Evolutionary conservation across 139 green algal genomes (phyloP).

Genomic region (Picochlorum sp.): DNA sequence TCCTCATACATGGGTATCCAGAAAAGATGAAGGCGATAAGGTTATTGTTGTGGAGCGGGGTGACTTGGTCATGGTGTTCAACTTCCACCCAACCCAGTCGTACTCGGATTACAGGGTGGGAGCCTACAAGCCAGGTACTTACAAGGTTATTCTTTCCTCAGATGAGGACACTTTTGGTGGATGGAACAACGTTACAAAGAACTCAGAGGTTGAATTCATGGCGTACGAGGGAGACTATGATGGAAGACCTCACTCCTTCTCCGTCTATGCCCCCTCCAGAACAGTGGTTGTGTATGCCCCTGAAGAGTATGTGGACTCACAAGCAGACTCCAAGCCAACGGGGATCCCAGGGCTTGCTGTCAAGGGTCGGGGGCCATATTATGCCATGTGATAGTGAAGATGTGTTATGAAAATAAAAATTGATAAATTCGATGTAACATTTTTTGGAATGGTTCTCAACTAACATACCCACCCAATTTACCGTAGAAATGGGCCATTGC

Average conservation of each 20-base stretch:
- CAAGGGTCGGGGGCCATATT: conserved; percentile 60
- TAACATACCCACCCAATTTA: too few relatives aligned
- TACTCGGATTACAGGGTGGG: conserved; percentile 87
- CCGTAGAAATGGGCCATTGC: too few relatives aligned
- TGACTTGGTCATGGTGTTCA: conserved; percentile 98
- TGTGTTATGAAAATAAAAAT: neutral
- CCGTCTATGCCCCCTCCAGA: conserved; percentile 58
- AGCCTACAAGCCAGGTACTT: conserved; percentile 48
- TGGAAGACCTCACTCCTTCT: conserved; percentile 54
- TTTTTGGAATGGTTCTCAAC: too few relatives aligned
- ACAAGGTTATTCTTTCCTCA: conserved; percentile 62
- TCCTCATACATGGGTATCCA: conserved; percentile 61
- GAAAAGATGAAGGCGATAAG: conserved; percentile 88
- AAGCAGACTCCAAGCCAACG: conserved; percentile 48
- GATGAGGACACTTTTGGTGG: conserved; percentile 86
- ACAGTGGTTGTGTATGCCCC: conserved; percentile 83
- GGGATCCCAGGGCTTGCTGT: conserved; percentile 76
- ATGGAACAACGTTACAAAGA: conserved; percentile 73
- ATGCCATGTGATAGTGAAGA: conserved; percentile 1
- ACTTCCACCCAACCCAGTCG: conserved; percentile 87
- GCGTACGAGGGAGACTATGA: conserved; percentile 40
- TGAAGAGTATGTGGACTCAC: conserved; percentile 48
- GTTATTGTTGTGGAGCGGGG: conserved; percentile 83
- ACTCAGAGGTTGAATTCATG: conserved; percentile 39
- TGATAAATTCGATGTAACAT: too few relatives aligned